phyloP scores from a whole-genome alignment of 768 basidiomycete genomes.

The Leccinum aurantiacum region DNA sequence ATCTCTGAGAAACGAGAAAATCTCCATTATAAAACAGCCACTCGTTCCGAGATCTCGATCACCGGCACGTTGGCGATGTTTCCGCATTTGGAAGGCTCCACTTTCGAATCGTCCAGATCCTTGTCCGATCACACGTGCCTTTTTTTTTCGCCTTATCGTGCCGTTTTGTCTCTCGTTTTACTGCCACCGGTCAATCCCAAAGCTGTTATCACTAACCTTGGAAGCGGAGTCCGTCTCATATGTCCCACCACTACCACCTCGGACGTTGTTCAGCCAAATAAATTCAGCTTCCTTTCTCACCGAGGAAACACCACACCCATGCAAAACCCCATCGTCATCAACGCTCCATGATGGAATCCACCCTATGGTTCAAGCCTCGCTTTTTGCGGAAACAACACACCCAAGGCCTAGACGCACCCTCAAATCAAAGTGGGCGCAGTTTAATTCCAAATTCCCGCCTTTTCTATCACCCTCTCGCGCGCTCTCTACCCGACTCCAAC shows the following conservation, averaged over 20 bases:
- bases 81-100: conserved; percentile 18
- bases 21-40: conserved; percentile 6
- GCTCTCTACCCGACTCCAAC: conserved; percentile 2
- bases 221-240: no score
- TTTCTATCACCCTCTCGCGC: conserved; percentile 1
- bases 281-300: neutral
- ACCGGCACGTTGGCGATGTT: conserved; percentile 5
- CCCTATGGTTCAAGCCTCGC: neutral
- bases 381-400: neutral
- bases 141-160: conserved; percentile 16
- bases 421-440: neutral
- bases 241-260: neutral
- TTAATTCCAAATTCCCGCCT: neutral
- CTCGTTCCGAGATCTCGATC: conserved; percentile 24
- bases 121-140: conserved; percentile 24
- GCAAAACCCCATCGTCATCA: neutral
- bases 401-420: neutral
- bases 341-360: neutral
- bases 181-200: neutral
- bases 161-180: neutral
- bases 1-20: conserved; percentile 1
- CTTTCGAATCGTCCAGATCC: conserved; percentile 23
- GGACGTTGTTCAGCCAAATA: neutral
- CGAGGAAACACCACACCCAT: neutral
- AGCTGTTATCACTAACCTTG: neutral